Evolutionary conservation across 495 filamentous ascomycete species (phyloP), one percentile per base, ranked within the genome.

Genomic region (Pseudevernia furfuracea): DNA sequence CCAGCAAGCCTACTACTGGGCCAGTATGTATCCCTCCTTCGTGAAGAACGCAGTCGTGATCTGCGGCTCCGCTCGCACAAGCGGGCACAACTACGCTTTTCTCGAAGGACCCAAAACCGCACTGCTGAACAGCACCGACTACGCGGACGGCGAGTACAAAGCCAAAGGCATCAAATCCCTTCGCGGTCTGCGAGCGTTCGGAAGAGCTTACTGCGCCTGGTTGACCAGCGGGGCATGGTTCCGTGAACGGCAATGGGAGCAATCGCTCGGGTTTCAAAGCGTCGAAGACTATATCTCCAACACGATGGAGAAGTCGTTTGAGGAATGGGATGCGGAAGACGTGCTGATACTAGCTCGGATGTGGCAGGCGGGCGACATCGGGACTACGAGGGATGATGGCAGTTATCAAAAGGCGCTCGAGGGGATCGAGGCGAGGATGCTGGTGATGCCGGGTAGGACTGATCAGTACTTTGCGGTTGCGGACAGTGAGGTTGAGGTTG

Each of bases 1-100:
- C 14, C 77, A 79, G 64, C 74, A 78, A 62, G 72, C 79, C n/a
- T 82, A 80, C 64, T 71, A 82, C 67, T 77, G 76, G 74, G 68
- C 67, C 14, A 69, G 68, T 19, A 69, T 81, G 61, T 79, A 74
- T 55, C 75, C 77, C 0, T 55, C 71, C 23, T 79, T 80, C 60
- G 71, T 77, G 34, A 67, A 74, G 56, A 67, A 73, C 63, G 71
- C 70, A 37, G 71, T 80, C 17, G 66, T 71, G 1, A 72, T 81
- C 23, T 77, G 76, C 58, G 72, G 74, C n/a, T 71, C 71, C 11
- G 76, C 79, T 0, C 70, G 72, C 28, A 80, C 79, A 2, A 74
- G 71, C 58, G 69, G 69, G 19, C 79, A 82, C 61, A 80, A 81
- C 62, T 79, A 73, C 64, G 71, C 72, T 2, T 82, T 82, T 65